Conservation (phyloP, 495 filamentous ascomycete species). For the Clavariopsis aquatica region DNA sequence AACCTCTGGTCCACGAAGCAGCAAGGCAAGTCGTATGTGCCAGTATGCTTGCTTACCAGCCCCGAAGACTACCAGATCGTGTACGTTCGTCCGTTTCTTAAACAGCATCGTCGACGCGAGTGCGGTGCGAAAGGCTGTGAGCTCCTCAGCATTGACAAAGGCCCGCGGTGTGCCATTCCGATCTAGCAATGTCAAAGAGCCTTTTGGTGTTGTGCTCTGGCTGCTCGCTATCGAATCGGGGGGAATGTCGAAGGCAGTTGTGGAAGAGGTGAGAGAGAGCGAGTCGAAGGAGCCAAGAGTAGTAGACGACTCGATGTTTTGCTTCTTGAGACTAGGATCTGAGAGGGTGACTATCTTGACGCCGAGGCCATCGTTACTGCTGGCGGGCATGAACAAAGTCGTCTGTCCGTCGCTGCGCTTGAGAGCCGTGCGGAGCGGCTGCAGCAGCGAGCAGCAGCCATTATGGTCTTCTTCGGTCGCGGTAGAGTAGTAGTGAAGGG, state of each 20-base stretch:
- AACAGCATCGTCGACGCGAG: constrained; percentile 76
- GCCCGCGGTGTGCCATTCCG: constrained; percentile 68
- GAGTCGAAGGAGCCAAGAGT: constrained; percentile 30
- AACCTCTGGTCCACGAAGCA: constrained; percentile 70
- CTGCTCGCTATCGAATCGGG: constrained; percentile 25
- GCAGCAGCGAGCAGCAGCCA: constrained; percentile 63
- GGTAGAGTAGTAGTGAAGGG: constrained; percentile 81
- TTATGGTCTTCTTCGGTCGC: constrained; percentile 52
- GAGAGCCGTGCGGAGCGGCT: constrained; percentile 75
- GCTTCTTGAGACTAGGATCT: constrained; percentile 23
- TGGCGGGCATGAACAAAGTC: constrained; percentile 91
- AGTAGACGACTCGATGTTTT: constrained; percentile 4
- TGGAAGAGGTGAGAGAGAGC: constrained; percentile 36
- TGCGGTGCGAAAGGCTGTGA: constrained; percentile 93
- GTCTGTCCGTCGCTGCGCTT: constrained; percentile 70
- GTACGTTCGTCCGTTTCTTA: constrained; percentile 65
- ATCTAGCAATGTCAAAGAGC: constrained; percentile 74
- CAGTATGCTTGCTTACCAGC: constrained; percentile 89
- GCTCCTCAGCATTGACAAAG: constrained; percentile 77
- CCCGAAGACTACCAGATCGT: constrained; percentile 82
- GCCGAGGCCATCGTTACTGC: constrained; percentile 57
- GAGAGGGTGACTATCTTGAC: constrained; percentile 63
- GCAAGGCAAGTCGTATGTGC: constrained; percentile 81
- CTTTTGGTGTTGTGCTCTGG: constrained; percentile 67
- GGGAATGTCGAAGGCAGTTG: constrained; percentile 27